A percentile compares a stretch with the other conserved stretches of the same genome.
phyloP scores from a whole-genome alignment of 441 rosid species.

The Mallotus repandus region DNA sequence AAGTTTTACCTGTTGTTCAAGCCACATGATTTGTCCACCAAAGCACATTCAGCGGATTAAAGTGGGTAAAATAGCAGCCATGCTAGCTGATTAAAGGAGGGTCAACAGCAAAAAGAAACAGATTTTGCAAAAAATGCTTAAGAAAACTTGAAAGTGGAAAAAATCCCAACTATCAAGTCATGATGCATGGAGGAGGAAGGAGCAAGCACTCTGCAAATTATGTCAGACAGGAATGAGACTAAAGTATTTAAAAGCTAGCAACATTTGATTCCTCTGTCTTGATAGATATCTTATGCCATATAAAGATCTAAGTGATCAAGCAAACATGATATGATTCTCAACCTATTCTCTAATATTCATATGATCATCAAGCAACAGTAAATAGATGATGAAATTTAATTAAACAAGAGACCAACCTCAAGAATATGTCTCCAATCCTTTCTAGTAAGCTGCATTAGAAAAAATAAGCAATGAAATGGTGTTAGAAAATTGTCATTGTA shows the following conservation, averaged over 20 bases:
- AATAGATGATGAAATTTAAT: neutral
- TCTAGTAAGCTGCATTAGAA: constrained; percentile 53
- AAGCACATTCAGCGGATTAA: too few species aligned
- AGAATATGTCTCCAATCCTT: constrained; percentile 80
- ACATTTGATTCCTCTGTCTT: constrained; percentile 18
- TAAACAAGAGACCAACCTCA: constrained; percentile 48
- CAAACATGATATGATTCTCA: constrained; percentile 3
- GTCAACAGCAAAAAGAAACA: constrained; percentile 14
- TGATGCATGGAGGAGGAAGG: constrained; percentile 43
- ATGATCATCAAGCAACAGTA: neutral
- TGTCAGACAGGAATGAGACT: constrained; percentile 41
- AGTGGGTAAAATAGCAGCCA: too few species aligned
- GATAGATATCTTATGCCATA: constrained; percentile 6
- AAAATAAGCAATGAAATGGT: neutral
- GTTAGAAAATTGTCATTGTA: too few species aligned
- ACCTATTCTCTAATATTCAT: constrained; percentile 6
- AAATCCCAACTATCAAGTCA: constrained; percentile 50
- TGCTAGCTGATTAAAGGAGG: constrained; percentile 22
- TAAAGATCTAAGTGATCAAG: constrained; percentile 13
- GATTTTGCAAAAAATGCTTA: constrained; percentile 33
- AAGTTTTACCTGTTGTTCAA: too few species aligned
- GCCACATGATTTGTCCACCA: too few species aligned
- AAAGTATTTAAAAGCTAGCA: constrained; percentile 25
- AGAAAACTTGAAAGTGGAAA: constrained; percentile 51
- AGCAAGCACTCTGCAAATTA: constrained; percentile 57